phyloP scores from a whole-genome alignment of 75 land plant species.

The Selaginella moellendorffii region DNA sequence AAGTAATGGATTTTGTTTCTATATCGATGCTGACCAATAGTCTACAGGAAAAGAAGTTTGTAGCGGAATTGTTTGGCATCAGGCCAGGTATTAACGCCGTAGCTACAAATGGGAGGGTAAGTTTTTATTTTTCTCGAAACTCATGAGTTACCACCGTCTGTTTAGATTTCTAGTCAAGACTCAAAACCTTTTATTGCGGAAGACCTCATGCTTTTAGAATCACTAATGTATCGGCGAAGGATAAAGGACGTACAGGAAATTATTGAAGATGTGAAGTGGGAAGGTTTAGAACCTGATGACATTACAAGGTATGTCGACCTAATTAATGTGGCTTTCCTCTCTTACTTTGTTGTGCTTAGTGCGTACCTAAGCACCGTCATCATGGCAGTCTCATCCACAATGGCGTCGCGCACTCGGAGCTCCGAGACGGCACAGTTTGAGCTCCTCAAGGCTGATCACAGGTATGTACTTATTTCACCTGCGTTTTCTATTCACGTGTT shows the following conservation, averaged over 20 bases:
- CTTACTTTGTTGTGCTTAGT: slow-evolving; percentile 21
- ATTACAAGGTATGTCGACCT: slow-evolving; percentile 49
- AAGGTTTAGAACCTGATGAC: slow-evolving; percentile 58
- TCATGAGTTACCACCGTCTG: slow-evolving; percentile 16
- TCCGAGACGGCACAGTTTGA: slow-evolving; percentile 86
- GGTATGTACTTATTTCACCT: not conserved
- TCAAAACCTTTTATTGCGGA: slow-evolving; percentile 46
- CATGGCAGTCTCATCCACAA: slow-evolving; percentile 75
- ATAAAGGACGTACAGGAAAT: slow-evolving; percentile 44
- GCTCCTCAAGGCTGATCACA: slow-evolving; percentile 45
- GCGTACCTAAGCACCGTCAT: slow-evolving; percentile 68
- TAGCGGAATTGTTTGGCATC: slow-evolving; percentile 36
- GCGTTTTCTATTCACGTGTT: not conserved
- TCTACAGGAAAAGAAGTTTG: slow-evolving; percentile 41
- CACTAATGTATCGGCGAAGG: slow-evolving; percentile 63
- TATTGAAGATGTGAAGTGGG: slow-evolving; percentile 65
- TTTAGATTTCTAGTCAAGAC: slow-evolving; percentile 14
- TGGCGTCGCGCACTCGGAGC: slow-evolving; percentile 59
- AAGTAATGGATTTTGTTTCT: not conserved
- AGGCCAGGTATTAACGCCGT: slow-evolving; percentile 49
- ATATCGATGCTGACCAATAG: not conserved
- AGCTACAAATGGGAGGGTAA: slow-evolving; percentile 87
- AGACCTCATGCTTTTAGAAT: slow-evolving; percentile 64
- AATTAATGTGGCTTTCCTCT: not conserved
- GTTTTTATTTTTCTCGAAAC: slow-evolving; percentile 9